Evolutionary conservation across 2,329 filamentous ascomycete genomes (phyloP).

Genomic region (Botryotinia narcissicola): DNA sequence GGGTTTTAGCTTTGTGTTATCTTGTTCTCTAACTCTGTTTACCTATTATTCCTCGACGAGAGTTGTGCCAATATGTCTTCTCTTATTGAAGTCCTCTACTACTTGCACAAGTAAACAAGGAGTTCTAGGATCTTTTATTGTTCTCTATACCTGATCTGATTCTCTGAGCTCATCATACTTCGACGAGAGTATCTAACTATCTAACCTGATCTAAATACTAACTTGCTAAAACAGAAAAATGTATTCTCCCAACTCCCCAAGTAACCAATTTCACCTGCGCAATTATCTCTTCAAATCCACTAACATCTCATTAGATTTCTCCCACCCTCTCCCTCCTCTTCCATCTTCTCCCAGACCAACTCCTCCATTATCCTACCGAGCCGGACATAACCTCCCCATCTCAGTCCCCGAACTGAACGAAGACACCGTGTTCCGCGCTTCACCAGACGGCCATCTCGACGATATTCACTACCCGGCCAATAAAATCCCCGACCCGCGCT

Average conservation of each 20-base stretch:
- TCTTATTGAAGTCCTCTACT: not conserved
- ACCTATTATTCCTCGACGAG: not conserved
- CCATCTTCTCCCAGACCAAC: not conserved
- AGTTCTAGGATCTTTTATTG: not conserved
- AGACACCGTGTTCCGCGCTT: not conserved
- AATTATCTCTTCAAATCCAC: not conserved
- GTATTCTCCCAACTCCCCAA: rapidly evolving
- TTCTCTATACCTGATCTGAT: rapidly evolving
- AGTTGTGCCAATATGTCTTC: rapidly evolving
- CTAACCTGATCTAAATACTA: not conserved
- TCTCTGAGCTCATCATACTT: rapidly evolving
- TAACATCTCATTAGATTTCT: not conserved
- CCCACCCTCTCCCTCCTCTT: not conserved
- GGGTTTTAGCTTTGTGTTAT: not conserved
- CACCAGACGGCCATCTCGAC: not conserved
- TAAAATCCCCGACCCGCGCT: not conserved
- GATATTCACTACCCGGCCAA: not conserved
- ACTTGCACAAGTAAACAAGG: not conserved
- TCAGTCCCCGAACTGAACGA: not conserved
- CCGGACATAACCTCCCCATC: not conserved
- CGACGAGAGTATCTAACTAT: not conserved
- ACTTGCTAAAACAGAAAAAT: not conserved
- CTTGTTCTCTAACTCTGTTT: not conserved
- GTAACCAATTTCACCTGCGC: not conserved
- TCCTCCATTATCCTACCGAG: not conserved